Evolutionary conservation across 2,329 filamentous ascomycete species (phyloP), one percentile per base, ranked within the genome.

Genomic region (Aspergillus phoenicis): DNA sequence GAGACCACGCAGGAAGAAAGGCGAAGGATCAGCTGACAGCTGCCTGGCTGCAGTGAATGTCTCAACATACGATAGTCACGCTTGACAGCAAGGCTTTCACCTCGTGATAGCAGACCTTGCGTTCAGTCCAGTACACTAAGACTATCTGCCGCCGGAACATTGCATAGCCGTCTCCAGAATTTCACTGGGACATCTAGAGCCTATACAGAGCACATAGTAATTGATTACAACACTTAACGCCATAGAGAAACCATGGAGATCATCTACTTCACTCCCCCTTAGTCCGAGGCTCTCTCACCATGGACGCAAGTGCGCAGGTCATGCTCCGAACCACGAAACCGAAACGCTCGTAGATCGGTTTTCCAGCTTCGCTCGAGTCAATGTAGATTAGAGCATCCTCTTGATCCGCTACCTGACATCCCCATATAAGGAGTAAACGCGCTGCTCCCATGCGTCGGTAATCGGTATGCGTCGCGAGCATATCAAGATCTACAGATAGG

Each of bases 321-420:
- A 15, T n/a, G 24, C 13, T 26, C 13, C 8, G 45, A 13, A 10
- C 20, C 17, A 52, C 51, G 41, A 64, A 60, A 10, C 81, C 62
- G 15, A 28, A 24, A 17, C n/a, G 28, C 30, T 57, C 55, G 58
- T 64, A 62, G 11, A 62, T 5, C 22, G 51, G 54, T 51, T 28
- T 52, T n/a, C 60, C 62, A 3, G 58, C 57, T 13, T 53, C 36
- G 22, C 57, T 62, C n/a, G 55, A 60, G 54, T 64, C 60, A 24
- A 62, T 38, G 49, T 60, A 62, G 7, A 48, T 15, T 1, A 38
- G 11, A 11, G 60, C 8, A 0, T 41, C 28, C 24, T 58, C 26
- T 15, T 22, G 26, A 45, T 58, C 49, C 24, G 61, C 59, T 51
- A 61, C 59, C 10, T 20, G 10, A 11, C 58, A 22, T 5, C 53